Conservation (phyloP, 768 basidiomycete species). For the Amylocystis lapponica region DNA sequence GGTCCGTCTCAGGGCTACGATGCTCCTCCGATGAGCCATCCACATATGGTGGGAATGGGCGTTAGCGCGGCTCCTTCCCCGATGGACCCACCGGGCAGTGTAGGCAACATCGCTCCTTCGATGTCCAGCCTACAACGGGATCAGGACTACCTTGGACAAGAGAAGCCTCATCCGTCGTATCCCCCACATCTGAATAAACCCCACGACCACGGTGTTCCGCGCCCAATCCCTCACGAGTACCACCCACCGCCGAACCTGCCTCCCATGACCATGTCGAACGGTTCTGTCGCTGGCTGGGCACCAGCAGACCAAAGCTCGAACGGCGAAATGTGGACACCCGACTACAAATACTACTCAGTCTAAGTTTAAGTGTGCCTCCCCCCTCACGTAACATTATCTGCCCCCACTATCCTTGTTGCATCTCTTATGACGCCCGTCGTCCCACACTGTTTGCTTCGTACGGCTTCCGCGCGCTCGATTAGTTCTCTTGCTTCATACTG, state of each 20-base stretch:
- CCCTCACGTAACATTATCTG: neutral
- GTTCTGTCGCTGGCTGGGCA: neutral
- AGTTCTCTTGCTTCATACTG: no score
- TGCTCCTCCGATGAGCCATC: constrained; percentile 1
- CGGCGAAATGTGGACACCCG: constrained; percentile 2
- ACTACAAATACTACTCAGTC: constrained; percentile 4
- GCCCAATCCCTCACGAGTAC: constrained; percentile 10
- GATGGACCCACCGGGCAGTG: constrained; percentile 3
- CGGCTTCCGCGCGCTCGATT: no score
- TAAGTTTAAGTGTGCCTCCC: neutral
- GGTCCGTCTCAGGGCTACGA: constrained; percentile 11
- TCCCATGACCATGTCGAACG: constrained; percentile 5
- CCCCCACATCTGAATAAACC: no score
- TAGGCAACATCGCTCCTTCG: constrained; percentile 4
- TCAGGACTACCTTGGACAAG: constrained; percentile 3
- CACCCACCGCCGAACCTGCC: constrained; percentile 9
- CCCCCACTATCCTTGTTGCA: neutral
- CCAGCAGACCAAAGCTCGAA: neutral
- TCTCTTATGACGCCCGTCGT: no score
- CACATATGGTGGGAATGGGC: constrained; percentile 6
- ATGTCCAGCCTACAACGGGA: constrained; percentile 7
- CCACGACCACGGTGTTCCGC: no score
- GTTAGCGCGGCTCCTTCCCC: constrained; percentile 1
- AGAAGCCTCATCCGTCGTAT: no score
- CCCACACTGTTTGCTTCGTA: no score